Base-by-base conservation (phyloP, 176 grass and related monocot genomes). In the Phoenix roebelenii region DNA sequence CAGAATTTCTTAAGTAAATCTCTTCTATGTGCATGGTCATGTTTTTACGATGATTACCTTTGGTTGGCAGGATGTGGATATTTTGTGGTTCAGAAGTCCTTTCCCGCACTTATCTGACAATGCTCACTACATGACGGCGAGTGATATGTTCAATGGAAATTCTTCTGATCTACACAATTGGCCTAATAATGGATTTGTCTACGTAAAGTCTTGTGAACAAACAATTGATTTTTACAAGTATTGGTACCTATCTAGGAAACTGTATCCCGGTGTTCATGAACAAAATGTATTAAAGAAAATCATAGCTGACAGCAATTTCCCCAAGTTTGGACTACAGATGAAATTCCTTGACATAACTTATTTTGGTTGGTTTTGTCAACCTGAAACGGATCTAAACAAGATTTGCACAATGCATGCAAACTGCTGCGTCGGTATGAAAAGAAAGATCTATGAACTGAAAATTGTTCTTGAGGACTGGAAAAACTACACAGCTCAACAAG, bases 121-220 rank as follows among this genome's bases (percentile, higher is more conserved):
- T 49, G 69, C 72, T 2, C 64, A 83, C 49, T 79, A 83, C 64
- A 58, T 55, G 17, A 72, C 83, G 30, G 89, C 90, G 14, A 89
- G 90, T 59, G 90, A 95, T 71, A 82, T 84, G 68, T 95, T 83
- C 83, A 84, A 87, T 72, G 86, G 86, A 25, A 58, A 90, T 70
- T 74, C 80, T 35, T 60, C 86, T n/a, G 72, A 74, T 70, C 20
- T 96, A 9, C 72, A 87, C 2, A 96, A 96, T 64, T 85, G 18
- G 67, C 91, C 91, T 10, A 96, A 90, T 80, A 90, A 80, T 0
- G 91, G 91, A 16, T 96, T 96, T 80, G 90, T 87, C 64, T 90
- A 87, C 68, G 84, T 96, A 72, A 90, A 86, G 77, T 66, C 83
- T 63, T 82, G 77, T 53, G 32, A 72, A 4, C 22, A 57, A 18